Base-by-base conservation (phyloP, 2,329 filamentous ascomycete species). In the Colletotrichum navitas region DNA sequence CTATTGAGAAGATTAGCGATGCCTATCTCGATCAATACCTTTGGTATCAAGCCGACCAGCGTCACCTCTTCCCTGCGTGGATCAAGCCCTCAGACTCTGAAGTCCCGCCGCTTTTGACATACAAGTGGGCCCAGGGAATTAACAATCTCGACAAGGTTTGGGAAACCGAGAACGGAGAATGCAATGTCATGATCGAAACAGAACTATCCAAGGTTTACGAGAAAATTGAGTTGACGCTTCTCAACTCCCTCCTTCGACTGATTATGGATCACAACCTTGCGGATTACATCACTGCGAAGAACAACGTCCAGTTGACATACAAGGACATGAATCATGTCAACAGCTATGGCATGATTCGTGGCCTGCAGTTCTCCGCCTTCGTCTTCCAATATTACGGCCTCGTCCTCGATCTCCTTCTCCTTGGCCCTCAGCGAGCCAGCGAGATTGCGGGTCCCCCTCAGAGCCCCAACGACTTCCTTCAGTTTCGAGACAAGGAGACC, bases 271-370 rank as follows among this genome's bases (percentile, higher is more conserved):
- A 99, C 87, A 99, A 99, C 81, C 84, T 99, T 84, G 96, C 96
- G 6, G 97, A 99, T 81, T 99, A 99, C 83, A 99, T 99, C 79
- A 98, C 95, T 1, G 94, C 95, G 47, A 99, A 99, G 89, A 99
- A 99, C 86, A 99, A 99, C 79, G 96, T 99, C 16, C 95, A 98
- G 80, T 89, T 99, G 74, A 98, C 97, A 74, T 99, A 99, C 87
- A 99, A 99, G 85, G 96, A 99, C 77, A 99, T 99, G 96, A 98
- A 98, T 79, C 96, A 99, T 79, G 96, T 97, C 79, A 99, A 99
- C 83, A 97, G 94, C 79, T 99, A 98, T 79, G 96, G 96, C 76
- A 93, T 99, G 92, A 98, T 99, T 77, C 94, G 96, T 78, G 96
- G 97, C 76, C 88, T 99, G 21, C 97, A 99, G 76, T 99, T 99